Percentiles rank a stretch among this genome's conserved stretches.
phyloP scores from a whole-genome alignment of 768 basidiomycete species.

The Asterophora lycoperdoides region DNA sequence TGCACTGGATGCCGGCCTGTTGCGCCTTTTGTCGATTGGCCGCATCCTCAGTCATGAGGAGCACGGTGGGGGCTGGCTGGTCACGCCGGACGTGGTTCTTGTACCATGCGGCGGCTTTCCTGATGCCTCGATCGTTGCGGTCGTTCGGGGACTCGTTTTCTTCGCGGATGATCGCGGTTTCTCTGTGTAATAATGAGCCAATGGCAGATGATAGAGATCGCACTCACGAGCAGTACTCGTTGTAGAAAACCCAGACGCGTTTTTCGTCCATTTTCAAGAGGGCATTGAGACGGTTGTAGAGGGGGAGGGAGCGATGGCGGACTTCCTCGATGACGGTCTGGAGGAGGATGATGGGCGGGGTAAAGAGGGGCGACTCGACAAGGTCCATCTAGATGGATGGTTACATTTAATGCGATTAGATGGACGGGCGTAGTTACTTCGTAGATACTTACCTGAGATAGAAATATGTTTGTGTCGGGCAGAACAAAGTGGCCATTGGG shows the following conservation, averaged over 20 bases:
- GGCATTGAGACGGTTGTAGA: slow-evolving; percentile 89
- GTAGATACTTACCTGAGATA: slow-evolving; percentile 68
- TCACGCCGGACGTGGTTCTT: slow-evolving; percentile 60
- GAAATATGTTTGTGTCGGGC: slow-evolving; percentile 93
- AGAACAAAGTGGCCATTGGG: slow-evolving; percentile 75
- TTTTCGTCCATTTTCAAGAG: slow-evolving; percentile 85
- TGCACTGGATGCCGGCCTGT: slow-evolving; percentile 51
- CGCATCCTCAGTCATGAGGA: slow-evolving; percentile 88
- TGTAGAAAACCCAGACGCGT: slow-evolving; percentile 80
- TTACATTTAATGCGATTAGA: too few relatives aligned
- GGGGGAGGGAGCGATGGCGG: slow-evolving; percentile 85
- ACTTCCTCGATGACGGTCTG: slow-evolving; percentile 98
- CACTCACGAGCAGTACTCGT: slow-evolving; percentile 76
- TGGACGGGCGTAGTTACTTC: too few relatives aligned
- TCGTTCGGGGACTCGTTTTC: slow-evolving; percentile 88
- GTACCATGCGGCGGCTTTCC: slow-evolving; percentile 88
- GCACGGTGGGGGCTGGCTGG: slow-evolving; percentile 59
- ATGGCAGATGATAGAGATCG: background rate
- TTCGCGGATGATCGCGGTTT: slow-evolving; percentile 75
- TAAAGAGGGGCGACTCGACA: slow-evolving; percentile 72
- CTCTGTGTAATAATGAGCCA: slow-evolving; percentile 31
- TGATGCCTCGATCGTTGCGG: slow-evolving; percentile 91
- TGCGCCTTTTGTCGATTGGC: slow-evolving; percentile 78
- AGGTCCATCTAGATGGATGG: slow-evolving; percentile 79
- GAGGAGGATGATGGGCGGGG: slow-evolving; percentile 78